Percentiles rank a stretch among this genome's conserved stretches.
Conservation (phyloP, 805 yeast species). For the Candida parachauliodes region DNA sequence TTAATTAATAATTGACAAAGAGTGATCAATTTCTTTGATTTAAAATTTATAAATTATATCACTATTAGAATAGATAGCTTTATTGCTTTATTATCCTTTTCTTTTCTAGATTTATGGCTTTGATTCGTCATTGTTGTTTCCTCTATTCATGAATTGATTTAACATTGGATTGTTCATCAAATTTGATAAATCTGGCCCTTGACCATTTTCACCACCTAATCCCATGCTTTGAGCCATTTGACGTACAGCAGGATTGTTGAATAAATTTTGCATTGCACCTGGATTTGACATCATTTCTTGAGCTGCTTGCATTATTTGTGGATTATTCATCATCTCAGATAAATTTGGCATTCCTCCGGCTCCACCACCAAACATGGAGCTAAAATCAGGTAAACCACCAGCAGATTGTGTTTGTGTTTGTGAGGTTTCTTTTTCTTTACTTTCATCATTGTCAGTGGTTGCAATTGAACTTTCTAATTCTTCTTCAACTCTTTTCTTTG, state of each 20-base stretch:
- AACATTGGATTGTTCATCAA: constrained; percentile 80
- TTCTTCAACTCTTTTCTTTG: constrained; percentile 81
- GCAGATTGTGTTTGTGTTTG: constrained; percentile 25
- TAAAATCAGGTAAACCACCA: constrained; percentile 71
- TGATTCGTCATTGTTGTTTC: constrained; percentile 3
- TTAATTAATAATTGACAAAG: too few relatives aligned
- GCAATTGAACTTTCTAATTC: constrained; percentile 48
- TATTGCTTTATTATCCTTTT: too few relatives aligned
- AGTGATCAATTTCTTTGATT: too few relatives aligned
- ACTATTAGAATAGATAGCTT: too few relatives aligned
- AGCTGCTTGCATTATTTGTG: constrained; percentile 89
- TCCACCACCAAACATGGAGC: constrained; percentile 61
- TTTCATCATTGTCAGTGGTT: constrained; percentile 23
- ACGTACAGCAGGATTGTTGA: constrained; percentile 76
- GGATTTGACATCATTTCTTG: constrained; percentile 87
- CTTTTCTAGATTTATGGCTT: too few relatives aligned
- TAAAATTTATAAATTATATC: too few relatives aligned
- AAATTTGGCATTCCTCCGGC: constrained; percentile 73
- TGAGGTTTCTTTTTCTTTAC: constrained; percentile 16
- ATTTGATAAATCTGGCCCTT: constrained; percentile 56
- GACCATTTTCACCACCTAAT: constrained; percentile 53
- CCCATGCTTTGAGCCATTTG: constrained; percentile 81
- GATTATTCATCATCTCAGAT: constrained; percentile 74
- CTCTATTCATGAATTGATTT: constrained; percentile 55
- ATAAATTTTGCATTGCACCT: constrained; percentile 62